Base-by-base conservation (phyloP, 2,329 filamentous ascomycete species). In the Aureobasidium sp. region DNA sequence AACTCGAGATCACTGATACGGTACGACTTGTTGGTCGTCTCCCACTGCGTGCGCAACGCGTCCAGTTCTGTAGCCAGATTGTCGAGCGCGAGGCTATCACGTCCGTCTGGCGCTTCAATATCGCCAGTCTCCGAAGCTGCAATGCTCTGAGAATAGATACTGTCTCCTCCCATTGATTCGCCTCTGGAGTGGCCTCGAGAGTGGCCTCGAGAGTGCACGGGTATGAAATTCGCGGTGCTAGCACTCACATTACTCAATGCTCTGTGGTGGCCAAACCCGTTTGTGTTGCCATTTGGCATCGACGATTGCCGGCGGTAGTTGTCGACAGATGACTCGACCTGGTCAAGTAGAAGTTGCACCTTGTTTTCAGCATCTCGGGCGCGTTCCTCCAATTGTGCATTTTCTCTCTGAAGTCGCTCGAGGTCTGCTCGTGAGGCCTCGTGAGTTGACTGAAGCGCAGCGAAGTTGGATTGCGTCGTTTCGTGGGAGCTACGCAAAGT, bases 21-120 rank as follows among this genome's bases (percentile, higher is more conserved):
- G 74, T 97, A 97, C 70, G 90, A 95, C 75, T 95, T 94, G 77
- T 93, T 97, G 13, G 91, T 96, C 42, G 88, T 90, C 77, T 97
- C 91, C 94, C 94, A 99, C 70, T 97, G 92, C 58, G 82, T 90
- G 58, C 93, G 86, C 52, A 99, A 81, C 13, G 90, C 89, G 73
- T 99, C 94, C 8, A 99, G 85, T 77, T 99, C 62, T 66, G 85
- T 91, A 12, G 94, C 93, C 27, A 99, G 84, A 66, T 88, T 94
- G 75, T 99, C 94, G 23, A 99, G 82, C 3, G 92, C 93, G 67
- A 87, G 78, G 0, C 83, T 86, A 59, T 84, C 85, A 55, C 85
- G 82, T 63, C 73, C 68, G 60, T 68, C 73, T 41, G 37, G 75
- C 10, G 8, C 37, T 41, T 62, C 60, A 1, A 34, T 27, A 8